A percentile compares a stretch with the other conserved stretches of the same genome.
phyloP scores from a whole-genome alignment of 495 filamentous ascomycete species.

The Xylaria palmicola region DNA sequence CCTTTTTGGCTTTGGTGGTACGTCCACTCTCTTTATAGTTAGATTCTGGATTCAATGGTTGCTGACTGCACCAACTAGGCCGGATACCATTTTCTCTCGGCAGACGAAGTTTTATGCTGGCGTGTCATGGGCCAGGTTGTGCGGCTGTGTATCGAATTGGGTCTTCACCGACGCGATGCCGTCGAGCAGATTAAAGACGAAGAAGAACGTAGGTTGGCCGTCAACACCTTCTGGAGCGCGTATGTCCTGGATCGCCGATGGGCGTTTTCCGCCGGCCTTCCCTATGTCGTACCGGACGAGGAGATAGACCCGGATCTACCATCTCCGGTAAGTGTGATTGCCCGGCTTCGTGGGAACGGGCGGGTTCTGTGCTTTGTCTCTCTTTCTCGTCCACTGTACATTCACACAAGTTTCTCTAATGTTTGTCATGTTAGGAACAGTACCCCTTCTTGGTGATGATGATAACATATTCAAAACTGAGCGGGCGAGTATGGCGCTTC shows the following conservation, averaged over 20 bases:
- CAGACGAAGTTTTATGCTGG: conserved; percentile 79
- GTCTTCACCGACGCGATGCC: conserved; percentile 73
- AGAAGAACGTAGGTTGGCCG: conserved; percentile 60
- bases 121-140: conserved; percentile 73
- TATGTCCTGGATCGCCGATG: conserved; percentile 79
- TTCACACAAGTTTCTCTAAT: conserved; percentile 15
- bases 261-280: conserved; percentile 78
- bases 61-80: conserved; percentile 43
- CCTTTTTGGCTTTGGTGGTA: conserved; percentile 66
- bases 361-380: background rate
- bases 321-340: conserved; percentile 61
- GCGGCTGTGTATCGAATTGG: conserved; percentile 76
- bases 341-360: background rate
- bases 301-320: conserved; percentile 79
- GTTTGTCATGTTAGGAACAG: conserved; percentile 51
- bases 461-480: conserved; percentile 73
- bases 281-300: conserved; percentile 77
- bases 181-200: conserved; percentile 63
- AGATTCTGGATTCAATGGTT: background rate
- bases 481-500: conserved; percentile 75
- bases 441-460: conserved; percentile 74
- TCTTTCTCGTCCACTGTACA: background rate
- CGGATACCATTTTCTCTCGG: conserved; percentile 80
- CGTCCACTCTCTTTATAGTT: background rate
- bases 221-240: conserved; percentile 75